These are phyloP conservation scores for Pythium pyrilobum DNA, from an alignment of 352 stramenopile genomes.

Conservation along the genomic window DNA sequence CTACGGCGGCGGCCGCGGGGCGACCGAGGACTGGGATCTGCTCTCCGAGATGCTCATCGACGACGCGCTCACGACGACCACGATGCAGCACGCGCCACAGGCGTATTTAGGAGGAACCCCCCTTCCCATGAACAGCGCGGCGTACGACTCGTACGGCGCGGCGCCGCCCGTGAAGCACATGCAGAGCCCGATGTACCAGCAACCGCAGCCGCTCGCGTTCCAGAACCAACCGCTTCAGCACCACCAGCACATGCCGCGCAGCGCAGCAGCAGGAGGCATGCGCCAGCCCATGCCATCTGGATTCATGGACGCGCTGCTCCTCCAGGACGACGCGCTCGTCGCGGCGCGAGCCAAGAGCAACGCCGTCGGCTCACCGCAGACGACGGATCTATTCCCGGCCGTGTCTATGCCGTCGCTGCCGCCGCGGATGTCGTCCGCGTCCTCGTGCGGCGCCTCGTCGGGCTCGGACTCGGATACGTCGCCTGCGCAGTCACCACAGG, in stretches of 20 bases:
- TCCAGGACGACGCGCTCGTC: conserved; percentile 13
- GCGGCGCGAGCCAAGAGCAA: conserved; percentile 2
- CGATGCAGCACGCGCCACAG: conserved; percentile 1
- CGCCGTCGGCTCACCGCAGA: conserved; percentile 18
- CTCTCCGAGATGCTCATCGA: conserved; percentile 52
- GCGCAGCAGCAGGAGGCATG: no score
- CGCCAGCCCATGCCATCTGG: not conserved
- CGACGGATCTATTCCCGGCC: conserved; percentile 13
- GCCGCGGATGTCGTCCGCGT: not conserved
- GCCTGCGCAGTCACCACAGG: not conserved
- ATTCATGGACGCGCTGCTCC: conserved; percentile 18
- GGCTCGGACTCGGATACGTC: not conserved
- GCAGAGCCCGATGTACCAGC: not conserved
- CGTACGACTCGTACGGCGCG: conserved; percentile 8
- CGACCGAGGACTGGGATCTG: conserved; percentile 41
- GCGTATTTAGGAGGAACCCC: not conserved
- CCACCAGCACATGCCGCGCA: not conserved
- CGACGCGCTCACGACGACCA: conserved; percentile 26
- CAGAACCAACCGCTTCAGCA: not conserved
- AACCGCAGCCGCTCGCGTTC: not conserved
- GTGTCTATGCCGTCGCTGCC: not conserved
- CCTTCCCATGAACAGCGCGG: not conserved
- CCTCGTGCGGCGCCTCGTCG: not conserved
- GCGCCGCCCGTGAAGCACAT: not conserved
- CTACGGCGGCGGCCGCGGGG: not conserved